Evolutionary conservation across 2,329 filamentous ascomycete species (phyloP).

Genomic region (Cadophora luteo-olivacea): DNA sequence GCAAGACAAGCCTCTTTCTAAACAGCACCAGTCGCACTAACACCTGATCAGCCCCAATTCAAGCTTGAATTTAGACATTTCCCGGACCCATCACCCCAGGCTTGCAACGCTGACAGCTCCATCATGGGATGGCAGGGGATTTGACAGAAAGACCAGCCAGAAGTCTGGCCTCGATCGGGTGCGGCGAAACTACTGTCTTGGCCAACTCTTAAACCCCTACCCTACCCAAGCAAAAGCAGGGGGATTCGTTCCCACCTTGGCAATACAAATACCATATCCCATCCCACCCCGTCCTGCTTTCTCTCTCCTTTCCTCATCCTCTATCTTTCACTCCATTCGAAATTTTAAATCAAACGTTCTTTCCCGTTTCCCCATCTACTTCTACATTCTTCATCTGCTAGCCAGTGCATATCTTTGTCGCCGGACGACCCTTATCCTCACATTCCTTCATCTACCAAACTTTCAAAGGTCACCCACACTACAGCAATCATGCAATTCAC

Average conservation of each 20-base stretch:
- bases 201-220: not conserved
- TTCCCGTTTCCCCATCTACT: slow-evolving; percentile 28
- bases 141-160: slow-evolving; percentile 19
- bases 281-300: slow-evolving; percentile 20
- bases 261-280: slow-evolving; percentile 35
- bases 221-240: not conserved
- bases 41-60: slow-evolving; percentile 31
- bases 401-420: slow-evolving; percentile 36
- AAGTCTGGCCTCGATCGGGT: slow-evolving; percentile 19
- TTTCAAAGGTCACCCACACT: slow-evolving; percentile 25
- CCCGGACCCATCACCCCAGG: slow-evolving; percentile 16
- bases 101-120: slow-evolving; percentile 31
- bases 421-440: slow-evolving; percentile 40
- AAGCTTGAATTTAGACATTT: slow-evolving; percentile 26
- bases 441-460: slow-evolving; percentile 16
- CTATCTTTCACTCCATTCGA: slow-evolving; percentile 23
- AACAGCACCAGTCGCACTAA: slow-evolving; percentile 35
- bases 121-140: slow-evolving; percentile 22
- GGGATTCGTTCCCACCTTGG: slow-evolving; percentile 18
- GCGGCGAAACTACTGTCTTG: slow-evolving; percentile 25
- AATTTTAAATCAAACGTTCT: slow-evolving; percentile 31
- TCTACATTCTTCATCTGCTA: slow-evolving; percentile 28
- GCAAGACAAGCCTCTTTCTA: slow-evolving; percentile 24
- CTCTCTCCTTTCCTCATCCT: slow-evolving; percentile 28
- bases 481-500: slow-evolving; percentile 43